These are phyloP conservation scores for Xanthoconium stramineum DNA, from an alignment of 768 basidiomycete genomes.

Conservation along the genomic window DNA sequence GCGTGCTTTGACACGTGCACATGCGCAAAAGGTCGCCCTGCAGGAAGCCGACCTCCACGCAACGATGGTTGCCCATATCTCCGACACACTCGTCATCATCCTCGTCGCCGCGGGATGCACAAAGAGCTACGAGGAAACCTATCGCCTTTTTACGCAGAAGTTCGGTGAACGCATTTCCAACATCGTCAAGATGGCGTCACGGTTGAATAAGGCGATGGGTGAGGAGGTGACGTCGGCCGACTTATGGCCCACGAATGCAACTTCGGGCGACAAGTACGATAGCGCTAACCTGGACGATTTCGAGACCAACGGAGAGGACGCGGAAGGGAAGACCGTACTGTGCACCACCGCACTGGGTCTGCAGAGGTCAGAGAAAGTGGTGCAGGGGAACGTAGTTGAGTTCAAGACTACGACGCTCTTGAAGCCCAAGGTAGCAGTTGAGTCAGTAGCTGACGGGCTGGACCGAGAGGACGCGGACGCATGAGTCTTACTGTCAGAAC, in stretches of 20 bases:
- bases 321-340: slow-evolving; percentile 33
- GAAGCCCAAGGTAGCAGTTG: slow-evolving; percentile 55
- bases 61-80: slow-evolving; percentile 43
- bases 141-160: slow-evolving; percentile 31
- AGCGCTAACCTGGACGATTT: slow-evolving; percentile 45
- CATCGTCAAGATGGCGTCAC: slow-evolving; percentile 30
- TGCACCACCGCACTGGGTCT: slow-evolving; percentile 61
- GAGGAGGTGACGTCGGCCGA: slow-evolving; percentile 58
- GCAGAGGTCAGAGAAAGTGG: slow-evolving; percentile 34
- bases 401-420: slow-evolving; percentile 49
- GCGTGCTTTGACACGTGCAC: slow-evolving; percentile 51
- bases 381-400: slow-evolving; percentile 38
- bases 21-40: slow-evolving; percentile 34
- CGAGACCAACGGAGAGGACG: slow-evolving; percentile 21
- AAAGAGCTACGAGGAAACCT: slow-evolving; percentile 29
- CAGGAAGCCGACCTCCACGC: slow-evolving; percentile 32
- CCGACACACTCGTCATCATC: slow-evolving; percentile 42
- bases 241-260: slow-evolving; percentile 47
- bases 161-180: slow-evolving; percentile 36
- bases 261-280: slow-evolving; percentile 42
- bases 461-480: slow-evolving; percentile 22
- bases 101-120: slow-evolving; percentile 40
- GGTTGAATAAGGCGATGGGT: slow-evolving; percentile 47
- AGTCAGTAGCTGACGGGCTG: slow-evolving; percentile 28
- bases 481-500: slow-evolving; percentile 4